A percentile compares a stretch with the other conserved stretches of the same genome.
phyloP scores from a whole-genome alignment of 192 early-diverging fungal species.

The Backusella psychrophila region DNA sequence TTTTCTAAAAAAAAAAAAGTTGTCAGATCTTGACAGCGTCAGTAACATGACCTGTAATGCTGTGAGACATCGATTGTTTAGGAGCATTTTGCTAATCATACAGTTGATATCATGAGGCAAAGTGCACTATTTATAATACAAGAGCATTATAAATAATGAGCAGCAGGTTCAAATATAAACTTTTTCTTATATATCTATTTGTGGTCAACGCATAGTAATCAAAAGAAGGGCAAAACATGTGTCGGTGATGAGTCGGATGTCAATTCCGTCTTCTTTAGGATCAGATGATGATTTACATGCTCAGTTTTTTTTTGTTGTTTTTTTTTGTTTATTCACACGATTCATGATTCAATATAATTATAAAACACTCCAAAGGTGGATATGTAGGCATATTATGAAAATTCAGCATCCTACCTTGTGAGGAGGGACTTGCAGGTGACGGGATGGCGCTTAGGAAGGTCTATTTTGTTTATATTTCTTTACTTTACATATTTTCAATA shows the following conservation, averaged over 20 bases:
- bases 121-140: background rate
- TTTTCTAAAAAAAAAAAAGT: constrained; percentile 29
- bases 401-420: constrained; percentile 87
- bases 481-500: background rate
- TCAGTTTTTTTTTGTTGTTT: constrained; percentile 82
- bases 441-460: constrained; percentile 98
- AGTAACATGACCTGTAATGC: constrained; percentile 97
- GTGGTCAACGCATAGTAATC: constrained; percentile 73
- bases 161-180: constrained; percentile 84
- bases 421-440: constrained; percentile 82
- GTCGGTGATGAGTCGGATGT: constrained; percentile 97
- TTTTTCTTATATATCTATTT: constrained; percentile 94
- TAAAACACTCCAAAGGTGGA: constrained; percentile 87
- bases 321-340: constrained; percentile 87
- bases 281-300: constrained; percentile 98
- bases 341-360: background rate
- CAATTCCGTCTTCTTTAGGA: constrained; percentile 97
- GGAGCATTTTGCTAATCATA: constrained; percentile 96
- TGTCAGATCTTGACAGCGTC: constrained; percentile 93
- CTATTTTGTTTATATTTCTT: constrained; percentile 88
- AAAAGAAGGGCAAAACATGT: constrained; percentile 89
- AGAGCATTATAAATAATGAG: too few relatives aligned
- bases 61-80: constrained; percentile 99
- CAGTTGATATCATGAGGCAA: constrained; percentile 95
- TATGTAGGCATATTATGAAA: constrained; percentile 92